Evolutionary conservation across 208 protist species (phyloP).

Genomic region (Acanthamoeba sp.): DNA sequence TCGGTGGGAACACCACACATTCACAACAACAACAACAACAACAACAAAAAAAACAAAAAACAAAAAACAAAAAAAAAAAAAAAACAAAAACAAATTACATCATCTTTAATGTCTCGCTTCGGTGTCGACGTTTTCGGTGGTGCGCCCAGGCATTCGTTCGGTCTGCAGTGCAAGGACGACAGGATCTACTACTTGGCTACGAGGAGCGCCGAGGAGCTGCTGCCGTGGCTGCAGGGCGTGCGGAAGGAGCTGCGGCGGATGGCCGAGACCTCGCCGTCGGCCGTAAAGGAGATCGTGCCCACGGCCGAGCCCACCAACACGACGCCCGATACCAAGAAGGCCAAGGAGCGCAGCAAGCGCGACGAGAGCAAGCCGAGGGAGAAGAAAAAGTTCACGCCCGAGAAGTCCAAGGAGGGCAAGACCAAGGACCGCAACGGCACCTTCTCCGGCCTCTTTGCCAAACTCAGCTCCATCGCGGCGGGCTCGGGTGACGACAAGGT

Average conservation of each 20-base stretch:
- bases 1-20: no score
- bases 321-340: neutral
- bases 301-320: neutral
- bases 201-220: neutral
- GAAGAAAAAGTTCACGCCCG: neutral
- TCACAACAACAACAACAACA: no score
- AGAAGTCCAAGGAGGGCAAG: neutral
- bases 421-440: neutral
- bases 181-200: constrained; percentile 19
- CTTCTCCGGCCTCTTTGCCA: constrained; percentile 38
- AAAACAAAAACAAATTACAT: no score
- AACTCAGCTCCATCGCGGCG: constrained; percentile 20
- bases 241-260: constrained; percentile 23
- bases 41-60: no score
- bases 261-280: neutral
- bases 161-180: constrained; percentile 7
- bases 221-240: constrained; percentile 31
- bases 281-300: constrained; percentile 19
- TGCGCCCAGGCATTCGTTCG: constrained; percentile 36
- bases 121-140: neutral
- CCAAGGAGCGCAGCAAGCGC: neutral
- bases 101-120: no score
- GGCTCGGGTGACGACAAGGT: constrained; percentile 49
- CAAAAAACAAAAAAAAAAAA: no score
- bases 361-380: neutral